Base-by-base conservation (phyloP, 2,329 filamentous ascomycete species). In the Rugonectria rugulosa region DNA sequence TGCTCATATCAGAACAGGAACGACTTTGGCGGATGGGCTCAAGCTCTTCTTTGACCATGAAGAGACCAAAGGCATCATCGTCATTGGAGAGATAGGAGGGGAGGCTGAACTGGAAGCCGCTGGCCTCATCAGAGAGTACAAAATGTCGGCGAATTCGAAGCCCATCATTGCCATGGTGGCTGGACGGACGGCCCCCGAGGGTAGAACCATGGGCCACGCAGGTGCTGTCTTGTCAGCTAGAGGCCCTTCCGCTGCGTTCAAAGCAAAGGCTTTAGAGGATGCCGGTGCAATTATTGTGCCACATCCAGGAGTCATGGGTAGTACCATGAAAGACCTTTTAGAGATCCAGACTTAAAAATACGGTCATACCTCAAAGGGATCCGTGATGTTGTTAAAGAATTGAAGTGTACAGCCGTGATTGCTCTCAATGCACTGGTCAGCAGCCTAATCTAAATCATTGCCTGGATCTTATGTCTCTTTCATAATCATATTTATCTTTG, bases 61-160 rank as follows among this genome's bases (percentile, higher is more conserved):
- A 6, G 84, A 89, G 54, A 92, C 89, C 0, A 80, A 89, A 59
- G 88, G 86, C 3, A 89, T 91, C 23, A 85, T 91, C 12, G 72
- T 91, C 12, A 85, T 91, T 19, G 89, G 89, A 4, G 89, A 92
- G 68, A 82, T 91, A 55, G 89, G 89, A 10, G 88, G 89, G 1
- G 83, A 82, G 15, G 84, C 86, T 3, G 89, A 92, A 70, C 78
- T 89, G 32, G 83, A 87, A 65, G 89, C 89, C 11, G 90, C 89
- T 1, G 86, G 89, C 15, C 86, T 88, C 78, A 90, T 92, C 57
- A 78, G 72, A 45, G 82, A 86, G n/a, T 90, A 91, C 68, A 79
- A 76, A 10, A 79, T 75, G 49, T 78, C 84, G 7, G 61, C 74
- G 6, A 81, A 85, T 45, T 86, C 88, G 0, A 92, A 92, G 78